Percentiles rank a stretch among this genome's conserved stretches.
Conservation (phyloP, 1,284 basidiomycete species). For the Cerrena zonata region DNA sequence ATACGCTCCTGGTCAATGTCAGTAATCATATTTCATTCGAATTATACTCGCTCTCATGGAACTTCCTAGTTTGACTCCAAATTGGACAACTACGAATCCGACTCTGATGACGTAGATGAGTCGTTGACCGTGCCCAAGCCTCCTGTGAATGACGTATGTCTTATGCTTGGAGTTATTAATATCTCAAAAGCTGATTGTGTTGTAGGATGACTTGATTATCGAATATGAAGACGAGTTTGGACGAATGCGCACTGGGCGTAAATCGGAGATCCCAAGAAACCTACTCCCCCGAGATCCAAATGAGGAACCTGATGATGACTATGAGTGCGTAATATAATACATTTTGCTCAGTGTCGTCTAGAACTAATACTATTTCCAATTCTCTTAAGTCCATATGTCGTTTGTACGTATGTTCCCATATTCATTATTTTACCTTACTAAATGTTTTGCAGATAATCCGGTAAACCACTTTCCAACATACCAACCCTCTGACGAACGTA, state of each 20-base stretch:
- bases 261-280: slow-evolving; percentile 75
- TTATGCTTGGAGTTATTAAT: slow-evolving; percentile 5
- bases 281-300: slow-evolving; percentile 34
- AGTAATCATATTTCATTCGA: slow-evolving; percentile 25
- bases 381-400: slow-evolving; percentile 49
- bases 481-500: slow-evolving; percentile 72
- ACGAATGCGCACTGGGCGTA: slow-evolving; percentile 56
- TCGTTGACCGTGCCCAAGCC: slow-evolving; percentile 53
- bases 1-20: slow-evolving; percentile 79
- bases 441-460: slow-evolving; percentile 54
- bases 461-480: slow-evolving; percentile 81
- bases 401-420: slow-evolving; percentile 28
- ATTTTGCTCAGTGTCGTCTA: too few relatives aligned
- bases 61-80: slow-evolving; percentile 69
- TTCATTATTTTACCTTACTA: not conserved
- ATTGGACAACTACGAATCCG: slow-evolving; percentile 51
- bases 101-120: slow-evolving; percentile 72
- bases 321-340: slow-evolving; percentile 18
- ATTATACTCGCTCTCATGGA: not conserved
- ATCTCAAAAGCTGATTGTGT: not conserved
- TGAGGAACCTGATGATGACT: slow-evolving; percentile 19
- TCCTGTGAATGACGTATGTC: slow-evolving; percentile 38
- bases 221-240: slow-evolving; percentile 88
- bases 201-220: slow-evolving; percentile 69
- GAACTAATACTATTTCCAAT: slow-evolving; percentile 4